Conservation (phyloP, 345 rosid genomes). For the Acer campestre region DNA sequence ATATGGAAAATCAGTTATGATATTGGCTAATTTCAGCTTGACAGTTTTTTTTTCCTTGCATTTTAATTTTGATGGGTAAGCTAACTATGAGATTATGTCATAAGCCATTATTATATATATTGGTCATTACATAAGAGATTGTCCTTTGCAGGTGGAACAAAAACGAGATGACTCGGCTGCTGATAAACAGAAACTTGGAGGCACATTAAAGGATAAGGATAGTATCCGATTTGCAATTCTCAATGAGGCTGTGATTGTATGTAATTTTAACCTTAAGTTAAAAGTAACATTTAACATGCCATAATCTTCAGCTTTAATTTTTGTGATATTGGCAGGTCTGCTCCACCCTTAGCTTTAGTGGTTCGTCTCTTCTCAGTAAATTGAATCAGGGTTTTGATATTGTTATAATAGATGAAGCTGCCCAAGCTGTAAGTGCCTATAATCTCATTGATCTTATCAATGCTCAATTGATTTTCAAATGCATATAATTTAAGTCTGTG, state of each 20-base stretch:
- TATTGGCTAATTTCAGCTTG: not conserved
- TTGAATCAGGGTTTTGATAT: constrained; percentile 80
- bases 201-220: constrained; percentile 67
- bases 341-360: constrained; percentile 96
- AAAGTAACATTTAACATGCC: constrained; percentile 13
- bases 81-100: not conserved
- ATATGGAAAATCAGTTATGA: not conserved
- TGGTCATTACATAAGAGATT: constrained; percentile 21
- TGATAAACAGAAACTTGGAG: constrained; percentile 77
- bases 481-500: not conserved
- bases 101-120: not conserved
- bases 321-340: constrained; percentile 61
- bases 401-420: constrained; percentile 98
- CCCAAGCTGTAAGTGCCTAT: constrained; percentile 83
- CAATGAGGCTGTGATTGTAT: constrained; percentile 89
- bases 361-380: constrained; percentile 72
- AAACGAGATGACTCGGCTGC: constrained; percentile 52
- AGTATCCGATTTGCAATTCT: constrained; percentile 73
- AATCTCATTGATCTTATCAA: constrained; percentile 6
- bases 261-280: constrained; percentile 28
- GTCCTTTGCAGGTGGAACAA: constrained; percentile 72
- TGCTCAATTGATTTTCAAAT: not conserved
- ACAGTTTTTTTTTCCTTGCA: not conserved
- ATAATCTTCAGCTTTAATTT: constrained; percentile 20
- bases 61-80: not conserved